Evolutionary conservation across 1,139 yeast species (phyloP), one percentile per base, ranked within the genome.

Genomic region (Spencermartinsiella ligniputridi): DNA sequence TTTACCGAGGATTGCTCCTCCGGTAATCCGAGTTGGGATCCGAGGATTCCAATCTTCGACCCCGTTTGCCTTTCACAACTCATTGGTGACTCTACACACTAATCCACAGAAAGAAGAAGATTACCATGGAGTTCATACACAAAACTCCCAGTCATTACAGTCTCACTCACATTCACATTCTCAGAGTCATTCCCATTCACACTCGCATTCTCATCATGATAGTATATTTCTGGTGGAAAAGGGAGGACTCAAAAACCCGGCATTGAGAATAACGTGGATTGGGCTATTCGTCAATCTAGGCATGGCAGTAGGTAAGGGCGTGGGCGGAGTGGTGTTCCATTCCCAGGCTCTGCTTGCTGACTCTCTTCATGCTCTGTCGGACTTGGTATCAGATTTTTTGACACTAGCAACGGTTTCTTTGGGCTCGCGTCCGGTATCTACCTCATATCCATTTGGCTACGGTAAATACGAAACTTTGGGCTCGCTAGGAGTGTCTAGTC

Each of bases 401-500:
- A 92, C 98, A 0, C 70, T 92, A 48, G 84, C 92, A 3, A 90
- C 98, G 1, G 96, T 92, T 19, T 81, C 87, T 36, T 79, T 85
- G 41, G 83, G 95, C 2, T 66, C 76, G 9, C 78, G 77, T 51
- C 72, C 78, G n/a, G 88, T 96, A 1, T 71, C 79, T 16, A 63
- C 71, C 4, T 63, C 69, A 20, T 92, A 79, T 61, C 97, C 97
- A 1, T 71, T 83, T 49, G 98, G 98, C 0, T 88, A 82, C 61
- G 98, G 98, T 46, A 88, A 90, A 58, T 75, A 92, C 40, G 98
- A 92, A 66, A 83, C 97, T 2, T 72, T 89, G 24, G 98, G 98
- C 1, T 85, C 97, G 0, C 69, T 90, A 35, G 81, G 92, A 27
- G 97, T 92, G 3, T 83, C 95, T 38, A 79, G 84, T 0, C 81